phyloP scores from a whole-genome alignment of 1,284 basidiomycete species.

The Cryptococcus amylolentus region DNA sequence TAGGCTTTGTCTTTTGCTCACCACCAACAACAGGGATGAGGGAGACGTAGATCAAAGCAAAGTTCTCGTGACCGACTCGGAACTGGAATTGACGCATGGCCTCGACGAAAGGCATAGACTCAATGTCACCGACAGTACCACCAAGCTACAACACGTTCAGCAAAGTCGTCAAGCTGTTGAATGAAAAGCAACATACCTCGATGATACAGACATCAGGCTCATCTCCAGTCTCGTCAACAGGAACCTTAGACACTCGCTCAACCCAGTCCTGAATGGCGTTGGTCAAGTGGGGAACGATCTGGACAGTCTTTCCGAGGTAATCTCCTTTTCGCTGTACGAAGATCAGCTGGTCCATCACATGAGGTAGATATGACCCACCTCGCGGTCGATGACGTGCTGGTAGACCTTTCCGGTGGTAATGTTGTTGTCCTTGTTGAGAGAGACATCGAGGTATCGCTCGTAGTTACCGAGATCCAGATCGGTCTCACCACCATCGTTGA shows the following conservation, averaged over 20 bases:
- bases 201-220: slow-evolving; percentile 96
- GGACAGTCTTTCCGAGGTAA: slow-evolving; percentile 95
- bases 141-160: slow-evolving; percentile 63
- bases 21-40: slow-evolving; percentile 97
- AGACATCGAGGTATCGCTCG: slow-evolving; percentile 95
- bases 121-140: slow-evolving; percentile 93
- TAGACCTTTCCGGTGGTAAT: slow-evolving; percentile 99
- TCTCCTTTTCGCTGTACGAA: slow-evolving; percentile 75
- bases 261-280: slow-evolving; percentile 99
- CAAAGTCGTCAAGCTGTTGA: not conserved
- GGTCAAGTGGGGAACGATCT: slow-evolving; percentile 97
- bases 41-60: slow-evolving; percentile 96
- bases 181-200: slow-evolving; percentile 59
- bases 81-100: slow-evolving; percentile 99
- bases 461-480: slow-evolving; percentile 98
- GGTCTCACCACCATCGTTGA: slow-evolving; percentile 98
- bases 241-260: slow-evolving; percentile 86
- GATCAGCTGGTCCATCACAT: not conserved
- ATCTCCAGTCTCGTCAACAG: slow-evolving; percentile 90
- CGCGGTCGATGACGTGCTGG: slow-evolving; percentile 92
- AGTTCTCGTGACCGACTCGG: slow-evolving; percentile 94
- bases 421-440: slow-evolving; percentile 91
- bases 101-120: slow-evolving; percentile 95
- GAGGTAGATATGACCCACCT: slow-evolving; percentile 59
- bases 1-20: slow-evolving; percentile 99